phyloP scores from a whole-genome alignment of 2,329 filamentous ascomycete species.

The Botrytis deweyae region DNA sequence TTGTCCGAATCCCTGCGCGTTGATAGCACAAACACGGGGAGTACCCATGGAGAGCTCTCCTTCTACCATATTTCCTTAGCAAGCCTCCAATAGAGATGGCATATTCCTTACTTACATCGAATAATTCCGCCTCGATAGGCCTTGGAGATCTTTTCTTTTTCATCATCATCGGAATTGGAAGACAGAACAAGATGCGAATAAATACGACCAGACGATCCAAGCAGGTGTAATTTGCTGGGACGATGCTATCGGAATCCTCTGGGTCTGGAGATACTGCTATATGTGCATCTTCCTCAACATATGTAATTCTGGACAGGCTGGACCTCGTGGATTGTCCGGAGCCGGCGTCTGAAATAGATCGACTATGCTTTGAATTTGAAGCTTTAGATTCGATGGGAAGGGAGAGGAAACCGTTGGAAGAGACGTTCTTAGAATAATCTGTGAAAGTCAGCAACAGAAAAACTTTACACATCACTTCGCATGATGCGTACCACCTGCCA shows the following conservation, averaged over 20 bases:
- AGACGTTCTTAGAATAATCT: background rate
- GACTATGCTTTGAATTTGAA: background rate
- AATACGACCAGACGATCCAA: background rate
- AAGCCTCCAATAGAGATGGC: background rate
- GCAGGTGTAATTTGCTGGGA: background rate
- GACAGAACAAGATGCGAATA: background rate
- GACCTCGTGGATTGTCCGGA: conserved; percentile 11
- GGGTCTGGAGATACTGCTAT: background rate
- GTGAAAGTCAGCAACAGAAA: background rate
- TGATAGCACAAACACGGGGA: conserved; percentile 25
- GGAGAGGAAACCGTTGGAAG: background rate
- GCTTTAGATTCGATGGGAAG: background rate
- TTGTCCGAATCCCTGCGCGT: conserved; percentile 17
- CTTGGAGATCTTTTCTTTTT: background rate
- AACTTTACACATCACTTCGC: background rate
- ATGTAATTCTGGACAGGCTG: conserved; percentile 23
- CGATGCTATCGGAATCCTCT: conserved; percentile 4
- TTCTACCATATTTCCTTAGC: background rate
- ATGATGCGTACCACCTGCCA: background rate
- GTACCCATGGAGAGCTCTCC: conserved; percentile 23
- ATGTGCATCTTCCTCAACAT: conserved; percentile 22
- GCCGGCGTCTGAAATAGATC: conserved; percentile 14
- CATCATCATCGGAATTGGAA: background rate
- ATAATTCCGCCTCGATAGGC: background rate
- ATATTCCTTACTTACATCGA: background rate